phyloP scores from a whole-genome alignment of 2,329 filamentous ascomycete genomes.

The Bipolaris cookei region DNA sequence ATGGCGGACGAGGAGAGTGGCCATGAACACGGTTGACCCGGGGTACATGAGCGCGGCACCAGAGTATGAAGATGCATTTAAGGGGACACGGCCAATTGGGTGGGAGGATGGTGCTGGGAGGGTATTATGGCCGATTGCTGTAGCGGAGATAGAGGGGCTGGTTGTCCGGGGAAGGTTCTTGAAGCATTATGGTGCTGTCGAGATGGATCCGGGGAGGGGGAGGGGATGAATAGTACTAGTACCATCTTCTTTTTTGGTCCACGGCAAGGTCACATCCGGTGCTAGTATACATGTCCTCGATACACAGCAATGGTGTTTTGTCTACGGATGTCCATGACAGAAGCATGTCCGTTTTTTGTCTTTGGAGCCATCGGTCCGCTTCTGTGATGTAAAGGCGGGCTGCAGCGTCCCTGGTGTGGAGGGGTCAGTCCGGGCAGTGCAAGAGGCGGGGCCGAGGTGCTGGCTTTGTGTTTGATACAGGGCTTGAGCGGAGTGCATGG shows the following conservation, averaged over 20 bases:
- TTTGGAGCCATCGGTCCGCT: background rate
- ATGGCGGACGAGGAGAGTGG: constrained; percentile 10
- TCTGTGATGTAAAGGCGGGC: background rate
- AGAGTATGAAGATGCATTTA: constrained; percentile 18
- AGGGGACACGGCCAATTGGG: constrained; percentile 16
- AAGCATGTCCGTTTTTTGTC: background rate
- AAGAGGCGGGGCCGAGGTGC: background rate
- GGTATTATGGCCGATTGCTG: constrained; percentile 21
- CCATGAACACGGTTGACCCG: constrained; percentile 21
- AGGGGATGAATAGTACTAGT: constrained; percentile 6
- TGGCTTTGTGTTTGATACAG: background rate
- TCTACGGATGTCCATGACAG: background rate
- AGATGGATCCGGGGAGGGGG: constrained; percentile 15
- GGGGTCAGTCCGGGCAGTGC: background rate
- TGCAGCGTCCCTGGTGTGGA: background rate
- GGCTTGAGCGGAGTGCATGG: background rate
- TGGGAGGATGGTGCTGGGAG: constrained; percentile 22
- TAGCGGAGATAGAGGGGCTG: constrained; percentile 9
- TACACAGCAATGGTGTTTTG: background rate
- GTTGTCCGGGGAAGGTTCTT: constrained; percentile 18
- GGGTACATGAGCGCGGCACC: constrained; percentile 24
- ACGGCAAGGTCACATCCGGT: background rate
- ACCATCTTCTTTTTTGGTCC: background rate
- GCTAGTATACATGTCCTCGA: background rate
- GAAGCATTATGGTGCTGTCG: constrained; percentile 24